phyloP scores from a whole-genome alignment of 345 rosid species.

The Bretschneidera sinensis region DNA sequence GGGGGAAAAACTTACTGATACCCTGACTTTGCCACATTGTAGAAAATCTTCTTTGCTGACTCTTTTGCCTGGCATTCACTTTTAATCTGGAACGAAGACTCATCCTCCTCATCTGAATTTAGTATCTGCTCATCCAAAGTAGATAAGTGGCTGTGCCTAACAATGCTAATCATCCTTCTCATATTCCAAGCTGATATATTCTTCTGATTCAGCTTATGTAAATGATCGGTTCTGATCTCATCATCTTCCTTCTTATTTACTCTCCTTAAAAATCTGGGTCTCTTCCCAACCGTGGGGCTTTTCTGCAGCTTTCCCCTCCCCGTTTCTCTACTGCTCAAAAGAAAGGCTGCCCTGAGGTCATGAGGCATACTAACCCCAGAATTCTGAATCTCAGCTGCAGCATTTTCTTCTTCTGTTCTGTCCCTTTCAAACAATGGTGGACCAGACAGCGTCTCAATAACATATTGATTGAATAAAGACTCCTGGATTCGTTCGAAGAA shows the following conservation, averaged over 20 bases:
- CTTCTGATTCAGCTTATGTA: conserved; percentile 37
- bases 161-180: conserved; percentile 35
- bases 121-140: conserved; percentile 48
- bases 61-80: conserved; percentile 35
- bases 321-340: neutral
- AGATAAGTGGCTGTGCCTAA: conserved; percentile 29
- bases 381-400: neutral
- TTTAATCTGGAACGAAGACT: conserved; percentile 26
- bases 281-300: conserved; percentile 14
- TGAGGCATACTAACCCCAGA: neutral
- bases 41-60: conserved; percentile 44
- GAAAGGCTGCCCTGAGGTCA: conserved; percentile 19
- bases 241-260: conserved; percentile 19
- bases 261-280: conserved; percentile 3
- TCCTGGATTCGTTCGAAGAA: conserved; percentile 54
- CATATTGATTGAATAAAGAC: conserved; percentile 43
- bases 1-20: conserved; percentile 22
- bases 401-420: conserved; percentile 3
- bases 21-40: conserved; percentile 38
- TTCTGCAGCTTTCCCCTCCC: conserved; percentile 6
- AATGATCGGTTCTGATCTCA: conserved; percentile 25
- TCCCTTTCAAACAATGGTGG: conserved; percentile 23
- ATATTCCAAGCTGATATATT: conserved; percentile 40
- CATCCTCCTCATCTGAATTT: conserved; percentile 36
- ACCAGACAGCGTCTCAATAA: conserved; percentile 33